A percentile compares a stretch with the other conserved stretches of the same genome.
These are phyloP conservation scores for Coemansia sp. DNA, from an alignment of 192 early-diverging fungal species.

Conservation along the genomic window DNA sequence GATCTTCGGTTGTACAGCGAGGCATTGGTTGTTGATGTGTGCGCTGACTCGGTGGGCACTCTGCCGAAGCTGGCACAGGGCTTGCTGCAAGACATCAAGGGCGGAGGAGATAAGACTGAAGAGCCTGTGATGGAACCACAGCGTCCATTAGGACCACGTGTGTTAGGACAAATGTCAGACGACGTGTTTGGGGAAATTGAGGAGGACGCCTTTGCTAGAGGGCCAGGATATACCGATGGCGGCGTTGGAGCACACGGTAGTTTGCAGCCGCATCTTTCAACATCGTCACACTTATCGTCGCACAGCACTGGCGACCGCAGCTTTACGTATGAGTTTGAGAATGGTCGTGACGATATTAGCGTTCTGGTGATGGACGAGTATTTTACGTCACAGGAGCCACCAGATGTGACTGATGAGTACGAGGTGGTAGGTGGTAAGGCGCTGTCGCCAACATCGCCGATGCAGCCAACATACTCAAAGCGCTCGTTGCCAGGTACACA, in stretches of 20 bases:
- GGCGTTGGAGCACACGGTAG: not conserved
- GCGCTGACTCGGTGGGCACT: constrained; percentile 40
- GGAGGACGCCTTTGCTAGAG: constrained; percentile 39
- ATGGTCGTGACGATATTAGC: constrained; percentile 43
- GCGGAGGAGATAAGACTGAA: constrained; percentile 1
- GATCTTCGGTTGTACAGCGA: constrained; percentile 49
- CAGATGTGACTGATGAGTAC: constrained; percentile 41
- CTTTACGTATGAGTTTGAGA: constrained; percentile 51
- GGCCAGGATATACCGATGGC: not conserved
- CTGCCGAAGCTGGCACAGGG: constrained; percentile 31
- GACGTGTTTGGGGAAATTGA: constrained; percentile 53
- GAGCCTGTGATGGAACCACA: not conserved
- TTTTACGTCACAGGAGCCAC: constrained; percentile 37
- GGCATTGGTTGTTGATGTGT: constrained; percentile 41
- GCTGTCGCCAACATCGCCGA: constrained; percentile 39
- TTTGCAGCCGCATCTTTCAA: constrained; percentile 6
- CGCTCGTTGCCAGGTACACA: not conserved
- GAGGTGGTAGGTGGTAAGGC: constrained; percentile 46
- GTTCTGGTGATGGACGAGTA: constrained; percentile 44
- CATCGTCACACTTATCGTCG: constrained; percentile 12
- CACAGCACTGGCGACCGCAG: constrained; percentile 16
- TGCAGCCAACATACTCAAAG: constrained; percentile 42
- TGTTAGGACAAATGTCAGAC: constrained; percentile 30
- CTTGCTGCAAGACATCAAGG: constrained; percentile 24
- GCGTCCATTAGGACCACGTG: constrained; percentile 18